A percentile compares a stretch with the other conserved stretches of the same genome.
These are phyloP conservation scores for Trichoderma sp. DNA, from an alignment of 2,329 filamentous ascomycete genomes.

Conservation along the genomic window DNA sequence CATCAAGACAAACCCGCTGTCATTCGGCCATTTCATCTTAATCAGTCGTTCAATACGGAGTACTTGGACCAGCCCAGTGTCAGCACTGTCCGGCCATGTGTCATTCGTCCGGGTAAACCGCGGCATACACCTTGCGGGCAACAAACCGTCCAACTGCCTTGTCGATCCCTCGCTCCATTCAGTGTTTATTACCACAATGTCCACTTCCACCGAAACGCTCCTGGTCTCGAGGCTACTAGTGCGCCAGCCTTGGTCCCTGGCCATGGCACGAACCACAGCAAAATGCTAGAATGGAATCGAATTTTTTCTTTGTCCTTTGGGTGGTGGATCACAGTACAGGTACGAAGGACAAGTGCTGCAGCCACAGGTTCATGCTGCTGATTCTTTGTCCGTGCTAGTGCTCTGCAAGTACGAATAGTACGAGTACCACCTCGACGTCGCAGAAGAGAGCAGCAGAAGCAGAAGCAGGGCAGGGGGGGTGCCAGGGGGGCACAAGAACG, in stretches of 20 bases:
- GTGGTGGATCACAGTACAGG: slow-evolving; percentile 5
- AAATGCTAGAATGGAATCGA: background rate
- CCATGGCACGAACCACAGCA: slow-evolving; percentile 13
- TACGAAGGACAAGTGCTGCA: background rate
- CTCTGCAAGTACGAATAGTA: too few relatives aligned
- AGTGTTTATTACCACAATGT: background rate
- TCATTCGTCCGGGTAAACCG: background rate
- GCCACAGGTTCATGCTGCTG: background rate
- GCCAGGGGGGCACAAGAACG: slow-evolving; percentile 1
- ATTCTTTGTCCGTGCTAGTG: background rate
- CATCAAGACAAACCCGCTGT: background rate
- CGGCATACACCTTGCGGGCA: background rate
- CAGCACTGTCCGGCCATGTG: background rate
- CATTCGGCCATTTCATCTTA: slow-evolving; percentile 10
- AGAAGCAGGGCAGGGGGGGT: slow-evolving; percentile 1
- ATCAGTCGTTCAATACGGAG: slow-evolving; percentile 6
- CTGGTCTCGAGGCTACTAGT: slow-evolving; percentile 11
- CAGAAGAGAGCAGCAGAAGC: slow-evolving; percentile 2
- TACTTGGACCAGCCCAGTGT: slow-evolving; percentile 2
- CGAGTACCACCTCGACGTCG: slow-evolving; percentile 7
- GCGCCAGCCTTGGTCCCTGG: slow-evolving; percentile 8
- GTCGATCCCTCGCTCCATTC: slow-evolving; percentile 13
- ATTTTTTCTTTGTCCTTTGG: background rate
- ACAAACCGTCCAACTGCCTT: slow-evolving; percentile 7
- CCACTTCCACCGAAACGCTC: background rate